Percentiles rank a stretch among this genome's conserved stretches.
These are phyloP conservation scores for Didymella glomerata DNA, from an alignment of 2,329 filamentous ascomycete genomes.

Conservation along the genomic window DNA sequence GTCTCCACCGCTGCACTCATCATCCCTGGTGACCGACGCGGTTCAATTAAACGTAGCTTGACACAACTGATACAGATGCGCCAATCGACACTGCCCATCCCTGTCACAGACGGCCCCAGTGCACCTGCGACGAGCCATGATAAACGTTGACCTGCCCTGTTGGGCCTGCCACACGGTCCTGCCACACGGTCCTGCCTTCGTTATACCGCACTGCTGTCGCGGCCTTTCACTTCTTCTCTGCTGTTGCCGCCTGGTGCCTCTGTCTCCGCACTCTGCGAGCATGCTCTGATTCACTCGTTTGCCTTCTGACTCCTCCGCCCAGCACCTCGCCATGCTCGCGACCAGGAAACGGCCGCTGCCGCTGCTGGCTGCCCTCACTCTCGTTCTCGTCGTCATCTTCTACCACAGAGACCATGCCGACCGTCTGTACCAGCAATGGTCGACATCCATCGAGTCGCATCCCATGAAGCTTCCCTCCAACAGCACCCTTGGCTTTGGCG, in stretches of 20 bases:
- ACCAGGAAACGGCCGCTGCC: slow-evolving; percentile 44
- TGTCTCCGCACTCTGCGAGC: slow-evolving; percentile 18
- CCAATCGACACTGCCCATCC: slow-evolving; percentile 27
- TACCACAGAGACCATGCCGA: slow-evolving; percentile 40
- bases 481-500: slow-evolving; percentile 53
- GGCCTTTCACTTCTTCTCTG: slow-evolving; percentile 5
- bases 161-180: slow-evolving; percentile 10
- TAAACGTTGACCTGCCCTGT: slow-evolving; percentile 24
- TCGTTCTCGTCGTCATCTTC: slow-evolving; percentile 40
- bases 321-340: slow-evolving; percentile 41
- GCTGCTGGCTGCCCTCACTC: slow-evolving; percentile 38
- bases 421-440: slow-evolving; percentile 43
- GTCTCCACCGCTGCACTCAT: slow-evolving; percentile 18
- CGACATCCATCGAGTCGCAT: slow-evolving; percentile 35
- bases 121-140: slow-evolving; percentile 25
- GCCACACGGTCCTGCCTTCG: slow-evolving; percentile 13
- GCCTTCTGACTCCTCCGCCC: slow-evolving; percentile 19
- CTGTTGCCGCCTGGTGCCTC: slow-evolving; percentile 13
- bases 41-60: slow-evolving; percentile 23
- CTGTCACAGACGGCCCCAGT: slow-evolving; percentile 27
- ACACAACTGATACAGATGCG: slow-evolving; percentile 34
- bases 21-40: slow-evolving; percentile 13
- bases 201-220: slow-evolving; percentile 7
- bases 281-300: slow-evolving; percentile 36
- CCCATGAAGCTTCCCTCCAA: slow-evolving; percentile 44